A percentile compares a stretch with the other conserved stretches of the same genome.
Evolutionary conservation across 2,329 filamentous ascomycete species (phyloP).

Genomic region (Colletotrichum shisoi): DNA sequence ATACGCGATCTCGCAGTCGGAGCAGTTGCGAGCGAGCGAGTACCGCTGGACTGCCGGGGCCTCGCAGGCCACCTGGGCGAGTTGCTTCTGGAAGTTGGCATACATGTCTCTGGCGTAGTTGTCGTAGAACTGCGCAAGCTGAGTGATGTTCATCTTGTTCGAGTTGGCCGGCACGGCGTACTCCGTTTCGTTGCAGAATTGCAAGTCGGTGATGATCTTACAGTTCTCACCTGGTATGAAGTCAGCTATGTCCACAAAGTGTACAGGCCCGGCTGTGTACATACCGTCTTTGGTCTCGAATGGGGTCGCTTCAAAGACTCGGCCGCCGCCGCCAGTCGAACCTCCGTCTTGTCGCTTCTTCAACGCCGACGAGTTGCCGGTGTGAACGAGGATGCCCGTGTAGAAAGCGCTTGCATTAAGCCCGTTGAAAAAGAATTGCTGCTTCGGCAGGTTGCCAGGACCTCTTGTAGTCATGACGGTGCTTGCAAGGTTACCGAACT

Average conservation of each 20-base stretch:
- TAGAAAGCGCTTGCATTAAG: constrained; percentile 78
- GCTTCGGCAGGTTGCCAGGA: constrained; percentile 73
- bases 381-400: constrained; percentile 74
- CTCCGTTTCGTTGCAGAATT: constrained; percentile 86
- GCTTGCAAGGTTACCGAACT: constrained; percentile 56
- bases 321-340: constrained; percentile 72
- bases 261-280: constrained; percentile 40
- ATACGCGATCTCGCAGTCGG: constrained; percentile 80
- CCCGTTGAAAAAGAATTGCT: constrained; percentile 84
- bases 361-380: constrained; percentile 58
- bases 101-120: constrained; percentile 73
- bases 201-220: constrained; percentile 83
- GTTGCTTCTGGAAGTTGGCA: constrained; percentile 78
- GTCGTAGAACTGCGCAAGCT: constrained; percentile 79
- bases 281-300: constrained; percentile 82
- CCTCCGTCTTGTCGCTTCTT: constrained; percentile 46
- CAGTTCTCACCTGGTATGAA: constrained; percentile 75
- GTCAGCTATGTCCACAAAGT: background rate
- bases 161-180: constrained; percentile 90
- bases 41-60: constrained; percentile 76
- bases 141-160: constrained; percentile 63
- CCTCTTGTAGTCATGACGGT: constrained; percentile 75
- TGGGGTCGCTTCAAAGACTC: constrained; percentile 74
- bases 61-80: constrained; percentile 87
- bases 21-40: constrained; percentile 79